Conservation (phyloP, 1,284 basidiomycete species). For the Ceratobasidium sp. region DNA sequence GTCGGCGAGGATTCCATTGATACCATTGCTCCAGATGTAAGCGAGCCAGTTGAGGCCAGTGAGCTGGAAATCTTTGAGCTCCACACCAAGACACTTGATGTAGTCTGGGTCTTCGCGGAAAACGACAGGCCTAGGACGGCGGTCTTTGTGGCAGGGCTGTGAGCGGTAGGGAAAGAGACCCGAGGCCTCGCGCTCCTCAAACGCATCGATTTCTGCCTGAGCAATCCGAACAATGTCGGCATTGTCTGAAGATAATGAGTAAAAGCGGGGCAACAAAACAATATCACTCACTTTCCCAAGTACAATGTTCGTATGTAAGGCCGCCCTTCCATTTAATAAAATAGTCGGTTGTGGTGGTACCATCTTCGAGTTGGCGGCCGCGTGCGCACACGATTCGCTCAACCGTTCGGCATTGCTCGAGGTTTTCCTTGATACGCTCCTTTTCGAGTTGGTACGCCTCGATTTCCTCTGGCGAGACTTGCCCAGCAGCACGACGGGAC, state of each 20-base stretch:
- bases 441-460: slow-evolving; percentile 91
- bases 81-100: slow-evolving; percentile 64
- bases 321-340: slow-evolving; percentile 96
- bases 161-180: slow-evolving; percentile 91
- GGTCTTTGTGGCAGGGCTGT: slow-evolving; percentile 70
- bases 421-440: slow-evolving; percentile 88
- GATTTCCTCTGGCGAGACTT: slow-evolving; percentile 85
- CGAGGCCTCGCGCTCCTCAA: slow-evolving; percentile 80
- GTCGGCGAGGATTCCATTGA: slow-evolving; percentile 98
- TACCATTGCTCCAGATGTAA: slow-evolving; percentile 93
- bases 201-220: slow-evolving; percentile 82
- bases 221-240: slow-evolving; percentile 82
- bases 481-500: slow-evolving; percentile 71
- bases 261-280: neutral
- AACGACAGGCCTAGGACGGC: slow-evolving; percentile 85
- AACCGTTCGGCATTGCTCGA: slow-evolving; percentile 91
- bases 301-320: slow-evolving; percentile 94
- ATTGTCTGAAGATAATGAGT: slow-evolving; percentile 52
- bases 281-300: slow-evolving; percentile 82
- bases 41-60: slow-evolving; percentile 99
- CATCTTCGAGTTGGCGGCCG: slow-evolving; percentile 67
- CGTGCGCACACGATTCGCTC: slow-evolving; percentile 92
- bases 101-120: slow-evolving; percentile 93
- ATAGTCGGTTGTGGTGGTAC: slow-evolving; percentile 76
- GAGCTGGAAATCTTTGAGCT: slow-evolving; percentile 97